These are phyloP conservation scores for Lodderomyces metapsilosis DNA, from an alignment of 1,139 yeast genomes.

Conservation along the genomic window DNA sequence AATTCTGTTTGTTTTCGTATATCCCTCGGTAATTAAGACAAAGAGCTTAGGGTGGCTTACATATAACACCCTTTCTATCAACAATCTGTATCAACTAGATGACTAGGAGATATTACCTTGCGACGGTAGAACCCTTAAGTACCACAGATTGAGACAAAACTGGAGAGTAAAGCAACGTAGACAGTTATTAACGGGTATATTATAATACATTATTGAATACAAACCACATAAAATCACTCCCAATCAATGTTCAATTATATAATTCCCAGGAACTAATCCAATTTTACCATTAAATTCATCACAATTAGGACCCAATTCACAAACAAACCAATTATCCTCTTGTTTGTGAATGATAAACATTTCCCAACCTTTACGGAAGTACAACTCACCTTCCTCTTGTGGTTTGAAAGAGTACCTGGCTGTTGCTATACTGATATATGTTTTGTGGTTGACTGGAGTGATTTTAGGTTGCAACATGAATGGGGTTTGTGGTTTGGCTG, in stretches of 20 bases:
- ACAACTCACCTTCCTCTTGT: constrained; percentile 74
- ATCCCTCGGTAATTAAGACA: no score
- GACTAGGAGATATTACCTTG: no score
- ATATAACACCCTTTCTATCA: no score
- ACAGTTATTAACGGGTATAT: no score
- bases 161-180: no score
- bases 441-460: constrained; percentile 44
- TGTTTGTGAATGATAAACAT: constrained; percentile 70
- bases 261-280: constrained; percentile 86
- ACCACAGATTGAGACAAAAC: no score
- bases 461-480: constrained; percentile 15
- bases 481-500: not conserved
- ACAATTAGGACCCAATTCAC: constrained; percentile 61
- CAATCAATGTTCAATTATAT: constrained; percentile 34
- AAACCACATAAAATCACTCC: not conserved
- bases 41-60: no score
- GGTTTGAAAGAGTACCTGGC: constrained; percentile 76
- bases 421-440: constrained; percentile 56
- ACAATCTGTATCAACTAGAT: no score
- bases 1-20: no score
- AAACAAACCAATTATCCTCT: constrained; percentile 90
- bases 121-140: no score
- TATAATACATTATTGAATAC: not conserved
- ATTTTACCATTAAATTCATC: constrained; percentile 44
- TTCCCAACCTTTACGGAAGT: constrained; percentile 73